phyloP scores from a whole-genome alignment of 495 filamentous ascomycete genomes.

The Acidomyces sp. region DNA sequence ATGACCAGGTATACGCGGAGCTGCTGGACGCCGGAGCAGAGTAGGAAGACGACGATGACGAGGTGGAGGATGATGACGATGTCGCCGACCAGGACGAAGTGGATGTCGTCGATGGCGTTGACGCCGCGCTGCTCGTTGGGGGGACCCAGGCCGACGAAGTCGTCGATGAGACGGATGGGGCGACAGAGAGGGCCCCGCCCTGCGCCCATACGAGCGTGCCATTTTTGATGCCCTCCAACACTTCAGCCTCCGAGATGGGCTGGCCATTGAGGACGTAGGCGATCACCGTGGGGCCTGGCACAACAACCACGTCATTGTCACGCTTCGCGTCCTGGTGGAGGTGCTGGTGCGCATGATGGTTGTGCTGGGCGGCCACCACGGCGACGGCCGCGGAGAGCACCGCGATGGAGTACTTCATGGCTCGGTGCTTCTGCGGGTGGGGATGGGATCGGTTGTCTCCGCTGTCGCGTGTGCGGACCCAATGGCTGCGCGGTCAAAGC shows the following conservation, averaged over 20 bases:
- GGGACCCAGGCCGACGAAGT: not conserved
- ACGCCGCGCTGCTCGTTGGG: not conserved
- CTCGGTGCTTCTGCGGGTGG: constrained; percentile 1
- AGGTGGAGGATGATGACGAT: not conserved
- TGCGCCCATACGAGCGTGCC: constrained; percentile 27
- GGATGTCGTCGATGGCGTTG: constrained; percentile 2
- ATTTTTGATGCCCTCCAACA: constrained; percentile 27
- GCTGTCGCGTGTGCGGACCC: not conserved
- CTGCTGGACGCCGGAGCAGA: not conserved
- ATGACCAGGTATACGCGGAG: not conserved
- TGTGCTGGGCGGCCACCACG: constrained; percentile 24
- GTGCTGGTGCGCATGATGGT: constrained; percentile 25
- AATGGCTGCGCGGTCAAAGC: not conserved
- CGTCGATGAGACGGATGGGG: constrained; percentile 3
- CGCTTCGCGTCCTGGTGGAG: constrained; percentile 17
- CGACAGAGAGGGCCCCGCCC: constrained; percentile 5
- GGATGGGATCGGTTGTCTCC: not conserved
- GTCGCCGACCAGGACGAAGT: not conserved
- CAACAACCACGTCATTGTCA: constrained; percentile 17
- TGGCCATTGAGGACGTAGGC: constrained; percentile 27
- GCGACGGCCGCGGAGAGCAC: constrained; percentile 24
- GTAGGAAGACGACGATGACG: not conserved
- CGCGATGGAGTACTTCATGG: constrained; percentile 22
- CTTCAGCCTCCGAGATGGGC: constrained; percentile 27
- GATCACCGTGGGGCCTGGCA: constrained; percentile 23